A percentile compares a stretch with the other conserved stretches of the same genome.
phyloP scores from a whole-genome alignment of 2,329 filamentous ascomycete genomes.

The Stemphylium beticola region DNA sequence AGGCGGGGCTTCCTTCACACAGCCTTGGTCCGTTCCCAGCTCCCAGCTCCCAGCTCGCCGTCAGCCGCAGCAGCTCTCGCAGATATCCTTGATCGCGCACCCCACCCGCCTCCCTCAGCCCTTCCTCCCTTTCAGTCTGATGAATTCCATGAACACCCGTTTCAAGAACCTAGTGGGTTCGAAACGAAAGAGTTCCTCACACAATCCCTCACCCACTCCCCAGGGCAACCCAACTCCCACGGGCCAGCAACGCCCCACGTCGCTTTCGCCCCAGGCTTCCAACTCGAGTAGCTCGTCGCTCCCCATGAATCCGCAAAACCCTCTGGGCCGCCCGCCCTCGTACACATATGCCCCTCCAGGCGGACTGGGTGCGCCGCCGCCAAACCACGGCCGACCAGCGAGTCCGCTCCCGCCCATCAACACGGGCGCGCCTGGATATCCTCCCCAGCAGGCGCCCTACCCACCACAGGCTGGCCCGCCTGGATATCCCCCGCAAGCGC shows the following conservation, averaged over 20 bases:
- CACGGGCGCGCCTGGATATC: constrained; percentile 56
- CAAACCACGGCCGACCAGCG: constrained; percentile 54
- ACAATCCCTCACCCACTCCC: constrained; percentile 51
- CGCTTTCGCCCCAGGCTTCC: constrained; percentile 48
- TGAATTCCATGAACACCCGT: constrained; percentile 81
- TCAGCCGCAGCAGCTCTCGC: constrained; percentile 39
- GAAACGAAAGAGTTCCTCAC: constrained; percentile 72
- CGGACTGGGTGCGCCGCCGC: constrained; percentile 45
- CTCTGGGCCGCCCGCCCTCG: constrained; percentile 67
- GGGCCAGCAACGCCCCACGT: constrained; percentile 46
- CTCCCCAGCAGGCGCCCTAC: constrained; percentile 50
- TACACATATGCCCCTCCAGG: constrained; percentile 62
- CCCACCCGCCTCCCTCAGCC: constrained; percentile 31
- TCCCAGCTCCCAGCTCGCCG: constrained; percentile 32
- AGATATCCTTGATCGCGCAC: constrained; percentile 33
- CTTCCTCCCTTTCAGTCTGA: constrained; percentile 51
- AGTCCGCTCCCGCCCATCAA: constrained; percentile 65
- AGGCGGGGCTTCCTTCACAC: constrained; percentile 21
- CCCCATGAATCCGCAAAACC: constrained; percentile 63
- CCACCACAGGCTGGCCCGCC: constrained; percentile 48
- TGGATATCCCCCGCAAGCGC: constrained; percentile 50
- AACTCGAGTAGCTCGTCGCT: constrained; percentile 48
- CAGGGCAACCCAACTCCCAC: constrained; percentile 46
- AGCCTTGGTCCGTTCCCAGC: constrained; percentile 25
- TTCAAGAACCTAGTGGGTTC: constrained; percentile 82